phyloP scores from a whole-genome alignment of 208 protist species.

The Spongospora subterranea region DNA sequence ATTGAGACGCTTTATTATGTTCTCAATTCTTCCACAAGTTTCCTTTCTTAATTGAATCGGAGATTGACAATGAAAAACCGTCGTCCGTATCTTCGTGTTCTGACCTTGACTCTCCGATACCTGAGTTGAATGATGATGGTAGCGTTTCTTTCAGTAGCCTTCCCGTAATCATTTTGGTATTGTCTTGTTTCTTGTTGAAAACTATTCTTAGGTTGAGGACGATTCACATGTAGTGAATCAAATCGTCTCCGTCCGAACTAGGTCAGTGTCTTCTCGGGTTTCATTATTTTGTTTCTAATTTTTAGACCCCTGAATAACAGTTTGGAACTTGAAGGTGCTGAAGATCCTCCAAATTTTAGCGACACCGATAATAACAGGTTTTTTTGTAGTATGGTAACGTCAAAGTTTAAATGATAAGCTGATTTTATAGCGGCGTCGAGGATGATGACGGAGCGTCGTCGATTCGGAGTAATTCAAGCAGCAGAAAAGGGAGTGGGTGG shows the following conservation, averaged over 20 bases:
- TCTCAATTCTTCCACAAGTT: neutral
- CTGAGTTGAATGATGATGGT: neutral
- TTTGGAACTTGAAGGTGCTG: neutral
- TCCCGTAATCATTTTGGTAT: neutral
- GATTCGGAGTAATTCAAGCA: neutral
- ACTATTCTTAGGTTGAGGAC: neutral
- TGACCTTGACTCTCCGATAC: neutral
- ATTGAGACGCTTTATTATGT: neutral
- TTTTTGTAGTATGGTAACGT: neutral
- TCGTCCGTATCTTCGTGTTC: neutral
- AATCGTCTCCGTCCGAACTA: neutral
- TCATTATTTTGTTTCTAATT: neutral
- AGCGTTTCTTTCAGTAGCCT: too few species aligned
- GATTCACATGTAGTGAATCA: too few species aligned
- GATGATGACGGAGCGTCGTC: neutral
- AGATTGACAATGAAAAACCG: neutral
- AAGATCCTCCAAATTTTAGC: neutral
- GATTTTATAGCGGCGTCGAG: neutral
- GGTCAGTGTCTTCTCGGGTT: neutral
- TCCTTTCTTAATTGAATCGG: neutral
- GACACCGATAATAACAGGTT: slow-evolving; percentile 28
- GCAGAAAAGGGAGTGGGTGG: neutral
- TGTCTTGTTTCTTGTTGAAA: neutral
- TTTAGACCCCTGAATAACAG: neutral
- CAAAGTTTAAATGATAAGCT: neutral